Conservation (phyloP, 345 rosid genomes). For the Citropsis articulata region DNA sequence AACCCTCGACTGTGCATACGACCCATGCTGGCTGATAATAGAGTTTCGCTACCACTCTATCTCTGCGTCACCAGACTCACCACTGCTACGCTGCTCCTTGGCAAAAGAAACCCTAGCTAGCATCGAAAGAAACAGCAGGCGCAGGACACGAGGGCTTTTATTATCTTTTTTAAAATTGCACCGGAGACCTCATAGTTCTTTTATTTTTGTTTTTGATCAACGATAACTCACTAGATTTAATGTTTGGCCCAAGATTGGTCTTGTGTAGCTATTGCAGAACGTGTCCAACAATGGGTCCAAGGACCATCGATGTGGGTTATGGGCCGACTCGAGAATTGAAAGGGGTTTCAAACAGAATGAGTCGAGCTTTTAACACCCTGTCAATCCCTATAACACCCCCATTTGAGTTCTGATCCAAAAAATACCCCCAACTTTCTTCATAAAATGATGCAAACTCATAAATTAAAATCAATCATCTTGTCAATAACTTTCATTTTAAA, state of each 20-base stretch:
- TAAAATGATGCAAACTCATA: no score
- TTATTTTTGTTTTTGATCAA: neutral
- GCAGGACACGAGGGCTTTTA: slow-evolving; percentile 2
- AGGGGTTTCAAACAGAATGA: no score
- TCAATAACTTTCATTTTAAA: no score
- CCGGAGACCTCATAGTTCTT: neutral
- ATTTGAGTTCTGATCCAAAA: no score
- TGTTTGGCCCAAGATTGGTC: neutral
- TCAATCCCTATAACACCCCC: no score
- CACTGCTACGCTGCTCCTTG: neutral
- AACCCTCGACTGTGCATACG: slow-evolving; percentile 89
- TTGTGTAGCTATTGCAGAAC: neutral
- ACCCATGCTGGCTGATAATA: slow-evolving; percentile 50
- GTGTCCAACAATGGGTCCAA: neutral
- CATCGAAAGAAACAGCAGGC: neutral
- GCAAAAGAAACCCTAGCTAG: slow-evolving; percentile 26
- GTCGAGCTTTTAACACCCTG: no score
- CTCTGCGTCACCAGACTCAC: neutral
- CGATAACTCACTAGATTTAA: no score
- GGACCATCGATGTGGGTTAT: neutral
- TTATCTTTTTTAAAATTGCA: slow-evolving; percentile 1
- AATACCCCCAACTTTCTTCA: no score
- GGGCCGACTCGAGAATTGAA: neutral
- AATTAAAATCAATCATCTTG: no score
- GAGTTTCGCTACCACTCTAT: slow-evolving; percentile 10